Percentiles rank a stretch among this genome's conserved stretches.
These are phyloP conservation scores for Stevia rebaudiana DNA, from an alignment of 140 eudicot genomes.

Conservation along the genomic window DNA sequence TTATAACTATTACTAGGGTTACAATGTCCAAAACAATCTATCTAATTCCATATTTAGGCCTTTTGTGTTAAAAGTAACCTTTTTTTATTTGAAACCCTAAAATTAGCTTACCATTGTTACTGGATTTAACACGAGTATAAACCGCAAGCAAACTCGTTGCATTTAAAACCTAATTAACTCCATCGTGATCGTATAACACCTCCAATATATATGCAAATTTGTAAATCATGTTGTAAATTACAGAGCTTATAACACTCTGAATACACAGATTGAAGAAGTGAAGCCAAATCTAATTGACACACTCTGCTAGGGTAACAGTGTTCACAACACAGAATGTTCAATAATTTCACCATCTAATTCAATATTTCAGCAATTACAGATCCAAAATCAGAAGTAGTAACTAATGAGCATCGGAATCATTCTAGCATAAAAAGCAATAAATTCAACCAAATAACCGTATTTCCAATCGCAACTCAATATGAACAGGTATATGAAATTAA, in stretches of 20 bases:
- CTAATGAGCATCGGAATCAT: neutral
- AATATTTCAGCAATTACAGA: neutral
- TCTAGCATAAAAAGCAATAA: slow-evolving; percentile 2
- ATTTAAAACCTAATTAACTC: no score
- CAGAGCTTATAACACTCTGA: no score
- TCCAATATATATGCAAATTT: no score
- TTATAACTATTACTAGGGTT: slow-evolving; percentile 5
- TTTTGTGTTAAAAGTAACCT: no score
- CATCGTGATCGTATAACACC: no score
- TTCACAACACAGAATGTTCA: neutral
- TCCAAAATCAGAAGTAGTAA: neutral
- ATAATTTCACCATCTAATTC: slow-evolving; percentile 1
- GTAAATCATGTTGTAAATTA: no score
- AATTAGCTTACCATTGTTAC: no score
- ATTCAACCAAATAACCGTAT: slow-evolving; percentile 11
- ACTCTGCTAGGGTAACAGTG: slow-evolving; percentile 10
- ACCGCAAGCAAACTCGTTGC: no score
- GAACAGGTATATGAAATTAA: neutral
- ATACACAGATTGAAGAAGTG: no score
- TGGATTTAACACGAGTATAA: no score
- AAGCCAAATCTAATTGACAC: no score
- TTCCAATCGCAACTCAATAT: neutral
- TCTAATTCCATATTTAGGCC: neutral
- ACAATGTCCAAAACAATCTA: neutral
- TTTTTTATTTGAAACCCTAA: no score